Evolutionary conservation across 306 rosid genomes (phyloP), one percentile per base, ranked within the genome.

Genomic region (Corylus avellana): DNA sequence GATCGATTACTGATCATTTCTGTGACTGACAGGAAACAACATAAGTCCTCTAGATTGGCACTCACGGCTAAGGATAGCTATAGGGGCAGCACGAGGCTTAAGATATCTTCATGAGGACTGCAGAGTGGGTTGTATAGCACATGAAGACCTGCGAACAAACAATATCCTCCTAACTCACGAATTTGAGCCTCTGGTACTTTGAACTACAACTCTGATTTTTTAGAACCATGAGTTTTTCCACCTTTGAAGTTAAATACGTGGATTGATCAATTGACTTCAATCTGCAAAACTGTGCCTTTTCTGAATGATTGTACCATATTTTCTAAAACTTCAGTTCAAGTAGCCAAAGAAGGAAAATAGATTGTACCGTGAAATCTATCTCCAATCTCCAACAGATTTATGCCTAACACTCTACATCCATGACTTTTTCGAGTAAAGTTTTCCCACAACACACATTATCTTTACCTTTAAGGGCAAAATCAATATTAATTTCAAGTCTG

Each of bases 81-180:
- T 87, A 42, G 98, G 97, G 67, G 82, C 90, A 64, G 98, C 98
- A 13, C 91, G 94, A 61, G 98, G 98, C 61, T 83, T 95, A 78
- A 88, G 98, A 63, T 95, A 92, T 81, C 97, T 95, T 83, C 98
- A 95, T 46, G 98, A 95, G 90, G 98, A 95, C 86, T 95, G 98
- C 71, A 83, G 98, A 90, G 98, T 92, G n/a, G 98, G 98, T 66
- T 89, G 94, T 57, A 90, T 91, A 81, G 97, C 91, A 78, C 98
- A 95, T 87, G 88, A 91, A 84, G 98, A 95, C 76, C 81, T 92
- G 56, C 87, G 98, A 78, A 96, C 98, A 10, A 90, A 87, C 79
- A 95, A 95, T 86, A 91, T 95, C 61, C 98, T 92, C 84, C 78
- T 92, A 76, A 95, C 98, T 17, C 98, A 95, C 77, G 94, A 92